These are phyloP conservation scores for Chiua virens DNA, from an alignment of 768 basidiomycete genomes.

Conservation along the genomic window DNA sequence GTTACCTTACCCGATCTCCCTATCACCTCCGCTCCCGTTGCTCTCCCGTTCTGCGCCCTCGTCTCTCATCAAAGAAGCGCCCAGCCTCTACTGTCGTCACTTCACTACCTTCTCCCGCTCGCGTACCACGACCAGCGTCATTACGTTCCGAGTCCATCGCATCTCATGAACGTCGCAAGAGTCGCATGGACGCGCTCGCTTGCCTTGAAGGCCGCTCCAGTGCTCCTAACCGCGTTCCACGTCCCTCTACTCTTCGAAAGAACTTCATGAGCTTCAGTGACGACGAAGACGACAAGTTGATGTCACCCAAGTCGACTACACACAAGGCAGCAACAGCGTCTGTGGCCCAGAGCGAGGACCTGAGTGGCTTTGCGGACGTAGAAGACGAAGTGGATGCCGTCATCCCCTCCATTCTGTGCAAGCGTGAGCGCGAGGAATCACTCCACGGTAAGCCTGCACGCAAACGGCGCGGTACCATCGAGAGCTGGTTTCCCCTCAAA, in stretches of 20 bases:
- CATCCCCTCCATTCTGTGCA: constrained; percentile 14
- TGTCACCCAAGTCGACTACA: constrained; percentile 1
- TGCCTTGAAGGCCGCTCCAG: constrained; percentile 56
- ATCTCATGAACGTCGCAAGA: constrained; percentile 44
- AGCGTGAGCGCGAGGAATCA: neutral
- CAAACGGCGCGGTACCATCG: constrained; percentile 43
- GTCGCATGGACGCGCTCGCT: constrained; percentile 62
- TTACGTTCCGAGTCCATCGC: constrained; percentile 40
- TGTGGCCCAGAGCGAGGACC: constrained; percentile 21
- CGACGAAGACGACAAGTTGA: constrained; percentile 51
- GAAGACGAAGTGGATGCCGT: constrained; percentile 34
- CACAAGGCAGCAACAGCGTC: constrained; percentile 6
- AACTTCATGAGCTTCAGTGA: constrained; percentile 74
- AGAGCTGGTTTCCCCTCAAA: constrained; percentile 54
- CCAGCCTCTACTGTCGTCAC: constrained; percentile 20
- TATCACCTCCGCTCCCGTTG: neutral
- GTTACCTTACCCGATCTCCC: constrained; percentile 50
- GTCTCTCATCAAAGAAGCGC: constrained; percentile 3
- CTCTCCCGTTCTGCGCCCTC: neutral
- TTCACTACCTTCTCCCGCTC: constrained; percentile 14
- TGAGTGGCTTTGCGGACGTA: constrained; percentile 26
- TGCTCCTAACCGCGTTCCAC: constrained; percentile 19
- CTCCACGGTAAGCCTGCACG: constrained; percentile 18
- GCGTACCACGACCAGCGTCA: constrained; percentile 11
- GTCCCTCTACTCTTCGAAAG: constrained; percentile 20